Evolutionary conservation across 1,139 yeast genomes (phyloP), one percentile per base, ranked within the genome.

Genomic region (Yamadazyma dushanensis): DNA sequence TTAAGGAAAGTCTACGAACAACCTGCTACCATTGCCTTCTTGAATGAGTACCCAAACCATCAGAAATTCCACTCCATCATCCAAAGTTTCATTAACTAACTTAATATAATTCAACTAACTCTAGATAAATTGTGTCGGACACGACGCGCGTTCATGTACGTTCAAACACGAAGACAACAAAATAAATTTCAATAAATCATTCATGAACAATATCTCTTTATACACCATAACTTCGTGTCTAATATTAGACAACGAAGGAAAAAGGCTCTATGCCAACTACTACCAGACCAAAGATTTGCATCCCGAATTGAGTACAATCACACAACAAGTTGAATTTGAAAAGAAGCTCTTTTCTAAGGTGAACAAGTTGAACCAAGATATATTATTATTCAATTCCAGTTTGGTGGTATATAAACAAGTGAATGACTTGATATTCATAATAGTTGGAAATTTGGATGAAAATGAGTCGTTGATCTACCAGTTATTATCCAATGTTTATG

Each of bases 381-480:
- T 92, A 38, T 65, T 88, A 48, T 70, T 92, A 34, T 85, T 79
- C 55, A 96, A 88, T 52, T 79, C 80, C 54, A 84, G 81, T 48
- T 71, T 88, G 45, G 78, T 88, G 30, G 82, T 87, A 14, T 92
- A 89, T 65, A 90, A 87, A 61, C 95, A 89, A 59, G 73, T 83
- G 30, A 96, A 92, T 57, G 80, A 85, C 41, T 66, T 83, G 32
- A 61, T 90, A 31, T 79, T 85, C 53, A 62, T 89, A 23, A 68
- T 88, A 43, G 95, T 92, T 25, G 73, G 76, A n/a, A 71, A 73
- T 38, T 61, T 84, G 40, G 82, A 82, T 43, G 98, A 90, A 61
- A 94, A 89, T 57, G 99, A 92, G 63, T 70, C 84, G 29, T 71
- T 90, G 66, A 66, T 92, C 33, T 89, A 76, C 61, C 83, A 86